Conservation (phyloP, 495 filamentous ascomycete genomes). For the Mycothermus thermophilus region DNA sequence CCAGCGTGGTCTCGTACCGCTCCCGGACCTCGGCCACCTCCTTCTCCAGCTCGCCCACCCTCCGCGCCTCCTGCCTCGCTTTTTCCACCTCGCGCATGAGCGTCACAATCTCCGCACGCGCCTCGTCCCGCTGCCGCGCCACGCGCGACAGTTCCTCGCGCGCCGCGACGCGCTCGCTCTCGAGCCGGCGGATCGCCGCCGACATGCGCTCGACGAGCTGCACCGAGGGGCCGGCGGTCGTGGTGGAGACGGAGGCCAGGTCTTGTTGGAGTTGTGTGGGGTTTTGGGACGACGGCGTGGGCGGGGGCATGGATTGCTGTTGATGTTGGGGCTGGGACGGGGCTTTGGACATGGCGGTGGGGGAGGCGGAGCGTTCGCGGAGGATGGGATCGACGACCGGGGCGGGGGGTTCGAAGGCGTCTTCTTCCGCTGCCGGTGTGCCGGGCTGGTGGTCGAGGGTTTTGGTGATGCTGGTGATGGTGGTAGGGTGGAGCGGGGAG, state of each 20-base stretch:
- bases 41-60: constrained; percentile 49
- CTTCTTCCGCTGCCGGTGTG: too few relatives aligned
- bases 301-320: too few relatives aligned
- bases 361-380: too few relatives aligned
- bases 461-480: constrained; percentile 76
- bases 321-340: too few relatives aligned
- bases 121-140: constrained; percentile 72
- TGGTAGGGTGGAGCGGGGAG: constrained; percentile 69
- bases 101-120: constrained; percentile 74
- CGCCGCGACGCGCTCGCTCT: constrained; percentile 74
- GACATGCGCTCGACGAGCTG: constrained; percentile 96
- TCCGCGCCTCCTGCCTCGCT: constrained; percentile 44
- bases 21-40: constrained; percentile 49
- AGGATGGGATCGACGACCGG: too few relatives aligned
- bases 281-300: constrained; percentile 46
- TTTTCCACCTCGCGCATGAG: constrained; percentile 76
- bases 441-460: constrained; percentile 83
- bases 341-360: too few relatives aligned
- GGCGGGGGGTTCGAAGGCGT: too few relatives aligned
- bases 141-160: constrained; percentile 76
- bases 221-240: constrained; percentile 80
- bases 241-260: constrained; percentile 76
- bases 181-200: constrained; percentile 75
- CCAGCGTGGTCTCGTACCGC: constrained; percentile 78
- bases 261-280: constrained; percentile 70